Evolutionary conservation across 1,284 basidiomycete species (phyloP), one percentile per base, ranked within the genome.

Genomic region (Rhodotorula sp.): DNA sequence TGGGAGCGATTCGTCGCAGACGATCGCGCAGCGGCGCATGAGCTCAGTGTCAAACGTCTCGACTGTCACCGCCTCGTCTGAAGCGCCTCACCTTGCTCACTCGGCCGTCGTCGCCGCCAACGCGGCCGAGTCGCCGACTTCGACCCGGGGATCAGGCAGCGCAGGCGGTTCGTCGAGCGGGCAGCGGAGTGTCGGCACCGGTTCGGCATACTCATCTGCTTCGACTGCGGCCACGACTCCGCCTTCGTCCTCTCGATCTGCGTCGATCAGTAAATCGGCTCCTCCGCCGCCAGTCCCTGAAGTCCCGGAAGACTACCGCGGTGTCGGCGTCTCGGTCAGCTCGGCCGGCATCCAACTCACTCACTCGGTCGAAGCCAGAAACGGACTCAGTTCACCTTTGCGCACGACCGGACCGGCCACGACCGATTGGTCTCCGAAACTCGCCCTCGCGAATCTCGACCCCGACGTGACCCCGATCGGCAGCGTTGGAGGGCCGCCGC

Each of bases 341-440:
- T 67, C 64, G 38, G 71, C 68, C 5, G 71, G 71, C 34, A 72
- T 72, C 14, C 71, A 72, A 47, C 55, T 72, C 28, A 50, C 43
- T 14, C 62, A 67, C 28, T 65, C 65, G n/a, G 50, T 52, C 23
- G 50, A 52, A n/a, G 43, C 26, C 0, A 21, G 21, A 23, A 60
- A 16, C 21, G 16, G 38, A 43, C 15, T 28, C 45, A 45, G 26
- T 47, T 28, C 59, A 18, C 43, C 19, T 8, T 50, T 18, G 28
- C 31, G 26, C 19, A 28, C 28, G 21, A n/a, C 50, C 5, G 50
- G 50, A 12, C 50, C 50, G 12, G 50, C 50, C 19, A 52, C 50
- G 50, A 52, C 50, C 50, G 50, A 52, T n/a, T 52, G 50, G 50
- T 52, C 50, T 23, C 21, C 50, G 50, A 52, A 52, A 14, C 23